Conservation (phyloP, 1,284 basidiomycete species). For the Tremellales sp. region DNA sequence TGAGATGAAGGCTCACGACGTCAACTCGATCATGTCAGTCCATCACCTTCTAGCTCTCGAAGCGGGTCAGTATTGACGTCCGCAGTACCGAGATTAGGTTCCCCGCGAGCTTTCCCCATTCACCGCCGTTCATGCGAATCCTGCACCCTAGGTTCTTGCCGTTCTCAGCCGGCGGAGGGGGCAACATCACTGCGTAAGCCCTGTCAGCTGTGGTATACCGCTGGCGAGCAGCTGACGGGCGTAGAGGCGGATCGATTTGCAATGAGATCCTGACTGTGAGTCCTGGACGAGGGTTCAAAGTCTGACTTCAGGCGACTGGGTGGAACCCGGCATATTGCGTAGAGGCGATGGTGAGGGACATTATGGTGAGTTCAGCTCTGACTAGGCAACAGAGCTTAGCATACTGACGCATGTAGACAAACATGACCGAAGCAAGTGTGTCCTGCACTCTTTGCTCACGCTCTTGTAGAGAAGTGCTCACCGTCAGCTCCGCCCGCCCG, state of each 20-base stretch:
- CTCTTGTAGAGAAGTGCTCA: not conserved
- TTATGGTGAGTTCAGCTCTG: conserved; percentile 14
- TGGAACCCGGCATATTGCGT: conserved; percentile 29
- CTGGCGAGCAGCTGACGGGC: not conserved
- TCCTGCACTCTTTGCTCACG: not conserved
- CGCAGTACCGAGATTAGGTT: conserved; percentile 20
- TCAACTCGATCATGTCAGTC: conserved; percentile 20
- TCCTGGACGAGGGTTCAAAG: not conserved
- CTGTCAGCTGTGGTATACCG: not conserved
- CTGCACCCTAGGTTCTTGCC: conserved; percentile 26
- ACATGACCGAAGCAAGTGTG: conserved; percentile 25
- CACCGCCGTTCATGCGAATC: conserved; percentile 30
- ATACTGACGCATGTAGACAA: conserved; percentile 7
- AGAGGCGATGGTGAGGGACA: conserved; percentile 25
- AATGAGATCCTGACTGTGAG: conserved; percentile 26
- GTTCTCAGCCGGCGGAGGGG: conserved; percentile 24
- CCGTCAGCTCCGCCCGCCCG: conserved; percentile 14
- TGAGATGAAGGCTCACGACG: conserved; percentile 14
- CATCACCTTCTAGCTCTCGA: not conserved
- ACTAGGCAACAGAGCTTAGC: not conserved
- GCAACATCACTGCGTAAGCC: conserved; percentile 21
- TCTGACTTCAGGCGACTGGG: conserved; percentile 10
- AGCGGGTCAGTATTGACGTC: not conserved
- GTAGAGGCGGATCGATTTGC: conserved; percentile 24
- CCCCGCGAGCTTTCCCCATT: conserved; percentile 23